These are phyloP conservation scores for Botrytis galanthina DNA, from an alignment of 2,329 filamentous ascomycete species.

Conservation along the genomic window DNA sequence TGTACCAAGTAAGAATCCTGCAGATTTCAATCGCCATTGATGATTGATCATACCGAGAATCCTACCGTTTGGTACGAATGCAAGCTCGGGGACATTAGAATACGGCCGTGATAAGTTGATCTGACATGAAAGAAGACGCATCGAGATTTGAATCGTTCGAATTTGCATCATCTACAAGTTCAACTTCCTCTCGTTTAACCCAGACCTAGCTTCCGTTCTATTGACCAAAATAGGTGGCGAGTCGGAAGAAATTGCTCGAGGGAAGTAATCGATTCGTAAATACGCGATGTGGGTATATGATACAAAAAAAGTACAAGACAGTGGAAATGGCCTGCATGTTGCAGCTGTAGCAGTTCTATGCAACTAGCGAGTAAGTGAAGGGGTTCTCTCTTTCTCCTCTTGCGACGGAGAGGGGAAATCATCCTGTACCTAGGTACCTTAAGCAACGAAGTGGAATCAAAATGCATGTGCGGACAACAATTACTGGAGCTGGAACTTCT, in stretches of 20 bases:
- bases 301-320: constrained; percentile 9
- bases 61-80: constrained; percentile 7
- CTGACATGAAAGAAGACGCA: constrained; percentile 2
- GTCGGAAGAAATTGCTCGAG: neutral
- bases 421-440: neutral
- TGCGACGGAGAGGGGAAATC: neutral
- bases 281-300: constrained; percentile 4
- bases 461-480: constrained; percentile 14
- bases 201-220: neutral
- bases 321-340: constrained; percentile 13
- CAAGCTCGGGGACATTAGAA: constrained; percentile 4
- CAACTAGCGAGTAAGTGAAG: constrained; percentile 20
- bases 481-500: constrained; percentile 15
- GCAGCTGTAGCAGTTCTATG: constrained; percentile 10
- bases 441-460: constrained; percentile 14
- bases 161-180: constrained; percentile 8
- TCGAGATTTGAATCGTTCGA: neutral
- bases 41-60: constrained; percentile 4
- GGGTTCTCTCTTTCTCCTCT: neutral
- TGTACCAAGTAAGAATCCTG: constrained; percentile 5
- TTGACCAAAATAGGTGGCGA: constrained; percentile 1
- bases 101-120: constrained; percentile 12
- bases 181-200: neutral
- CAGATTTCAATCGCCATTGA: neutral
- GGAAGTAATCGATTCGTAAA: constrained; percentile 4